phyloP scores from a whole-genome alignment of 1,284 basidiomycete genomes.

The Apiotrichum mycotoxinovorans region DNA sequence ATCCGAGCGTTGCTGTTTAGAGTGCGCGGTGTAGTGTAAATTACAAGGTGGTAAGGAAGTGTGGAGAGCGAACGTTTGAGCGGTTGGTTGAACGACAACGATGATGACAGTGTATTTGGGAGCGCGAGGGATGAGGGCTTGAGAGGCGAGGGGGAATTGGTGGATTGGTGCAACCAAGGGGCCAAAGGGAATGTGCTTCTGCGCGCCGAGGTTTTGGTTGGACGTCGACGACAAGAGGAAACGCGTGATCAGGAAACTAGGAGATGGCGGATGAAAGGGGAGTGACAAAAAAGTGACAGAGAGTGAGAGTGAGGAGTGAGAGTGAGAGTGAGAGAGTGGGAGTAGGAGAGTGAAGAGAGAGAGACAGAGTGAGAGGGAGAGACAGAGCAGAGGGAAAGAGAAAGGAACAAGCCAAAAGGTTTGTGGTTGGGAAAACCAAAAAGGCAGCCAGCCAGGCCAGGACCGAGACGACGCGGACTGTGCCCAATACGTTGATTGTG shows the following conservation, averaged over 20 bases:
- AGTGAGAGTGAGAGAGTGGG: not conserved
- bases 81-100: not conserved
- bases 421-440: too few relatives aligned
- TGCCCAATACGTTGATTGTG: too few relatives aligned
- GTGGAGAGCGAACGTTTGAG: too few relatives aligned
- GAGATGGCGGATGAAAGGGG: not conserved
- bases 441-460: too few relatives aligned
- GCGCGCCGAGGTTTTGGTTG: not conserved
- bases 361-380: not conserved
- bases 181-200: not conserved
- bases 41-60: too few relatives aligned
- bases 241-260: not conserved
- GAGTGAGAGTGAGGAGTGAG: not conserved
- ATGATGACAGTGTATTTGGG: not conserved
- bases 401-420: not conserved
- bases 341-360: not conserved
- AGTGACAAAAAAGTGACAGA: not conserved
- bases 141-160: too few relatives aligned
- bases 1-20: too few relatives aligned
- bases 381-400: too few relatives aligned
- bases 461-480: too few relatives aligned
- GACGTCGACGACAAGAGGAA: not conserved
- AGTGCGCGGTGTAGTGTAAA: too few relatives aligned
- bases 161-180: too few relatives aligned
- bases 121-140: too few relatives aligned